Evolutionary conservation across 306 rosid species (phyloP), one percentile per base, ranked within the genome.

Genomic region (Phaseolus lunatus): DNA sequence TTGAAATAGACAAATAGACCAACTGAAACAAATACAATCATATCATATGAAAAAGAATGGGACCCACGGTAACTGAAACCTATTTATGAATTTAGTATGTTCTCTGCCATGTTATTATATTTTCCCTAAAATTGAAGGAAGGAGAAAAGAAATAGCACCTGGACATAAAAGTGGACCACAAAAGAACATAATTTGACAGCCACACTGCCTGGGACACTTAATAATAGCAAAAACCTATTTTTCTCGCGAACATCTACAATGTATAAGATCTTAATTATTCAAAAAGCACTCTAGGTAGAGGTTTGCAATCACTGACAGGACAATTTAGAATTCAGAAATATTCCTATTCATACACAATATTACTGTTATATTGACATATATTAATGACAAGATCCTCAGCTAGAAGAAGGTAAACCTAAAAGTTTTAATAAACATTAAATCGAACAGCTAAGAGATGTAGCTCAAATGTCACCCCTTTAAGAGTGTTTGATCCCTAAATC

Each of bases 241-340:
- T 24, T 7, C 24, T 22, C 56, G 52, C 11, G 13, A 57, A 16
- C 13, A 77, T n/a, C 67, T 12, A 62, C 67, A 15, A 1, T 67
- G 20, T 16, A 59, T 35, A 24, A 70, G 70, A 72, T 56, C 80
- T 37, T 47, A 77, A 72, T 67, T 15, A 80, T 29, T 48, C 31
- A 52, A 31, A 58, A 59, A 41, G 5, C 72, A 64, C 19, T 56
- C 33, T 22, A 47, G 6, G 44, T 18, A 54, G 29, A 47, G 16
- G 35, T 19, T 49, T 24, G 49, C 48, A 39, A 12, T 58, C 73
- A 33, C 5, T 45, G 19, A 52, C 53, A 66, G 3, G 26, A 31
- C 45, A 56, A 41, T 43, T 50, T 24, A 18, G 7, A 1, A 18
- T 50, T 18, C 57, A 50, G 12, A 18, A 18, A 50, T 4, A 18